A percentile compares a stretch with the other conserved stretches of the same genome.
These are phyloP conservation scores for Acrodontium crateriforme DNA, from an alignment of 2,329 filamentous ascomycete genomes.

Conservation along the genomic window DNA sequence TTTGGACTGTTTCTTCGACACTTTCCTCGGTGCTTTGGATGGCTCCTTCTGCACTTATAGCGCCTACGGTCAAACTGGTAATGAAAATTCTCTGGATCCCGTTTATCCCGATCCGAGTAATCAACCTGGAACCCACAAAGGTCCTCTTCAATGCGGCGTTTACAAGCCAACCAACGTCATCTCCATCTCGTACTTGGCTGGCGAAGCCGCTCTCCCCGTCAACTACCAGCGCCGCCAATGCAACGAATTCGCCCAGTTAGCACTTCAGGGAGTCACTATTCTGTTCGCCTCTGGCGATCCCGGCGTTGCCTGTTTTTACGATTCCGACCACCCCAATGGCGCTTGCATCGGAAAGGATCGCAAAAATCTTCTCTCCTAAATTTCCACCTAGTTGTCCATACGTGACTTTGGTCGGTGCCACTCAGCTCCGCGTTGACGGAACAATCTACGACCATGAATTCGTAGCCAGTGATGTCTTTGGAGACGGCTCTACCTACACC, in stretches of 20 bases:
- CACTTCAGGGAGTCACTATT: constrained; percentile 48
- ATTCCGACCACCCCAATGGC: constrained; percentile 24
- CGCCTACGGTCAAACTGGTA: constrained; percentile 24
- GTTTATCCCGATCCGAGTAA: constrained; percentile 31
- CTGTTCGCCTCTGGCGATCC: constrained; percentile 49
- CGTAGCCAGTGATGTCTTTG: too few relatives aligned
- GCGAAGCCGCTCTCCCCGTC: constrained; percentile 36
- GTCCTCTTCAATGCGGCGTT: constrained; percentile 29
- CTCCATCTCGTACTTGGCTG: constrained; percentile 43
- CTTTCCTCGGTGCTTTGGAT: constrained; percentile 38
- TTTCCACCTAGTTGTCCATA: constrained; percentile 35
- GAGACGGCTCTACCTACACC: constrained; percentile 8
- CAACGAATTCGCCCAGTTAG: constrained; percentile 43
- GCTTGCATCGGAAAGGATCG: constrained; percentile 39
- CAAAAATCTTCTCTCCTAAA: constrained; percentile 31
- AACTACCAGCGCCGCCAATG: constrained; percentile 35
- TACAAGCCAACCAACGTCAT: constrained; percentile 42
- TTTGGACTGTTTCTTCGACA: constrained; percentile 23
- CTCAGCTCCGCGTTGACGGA: constrained; percentile 11
- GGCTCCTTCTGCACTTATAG: constrained; percentile 38
- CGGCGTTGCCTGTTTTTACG: constrained; percentile 23
- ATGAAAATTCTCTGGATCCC: constrained; percentile 31
- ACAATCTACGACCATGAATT: constrained; percentile 11
- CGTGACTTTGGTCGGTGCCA: constrained; percentile 31
- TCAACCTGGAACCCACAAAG: constrained; percentile 33